phyloP scores from a whole-genome alignment of 805 yeast genomes.

The Wickerhamiella kazuoi region DNA sequence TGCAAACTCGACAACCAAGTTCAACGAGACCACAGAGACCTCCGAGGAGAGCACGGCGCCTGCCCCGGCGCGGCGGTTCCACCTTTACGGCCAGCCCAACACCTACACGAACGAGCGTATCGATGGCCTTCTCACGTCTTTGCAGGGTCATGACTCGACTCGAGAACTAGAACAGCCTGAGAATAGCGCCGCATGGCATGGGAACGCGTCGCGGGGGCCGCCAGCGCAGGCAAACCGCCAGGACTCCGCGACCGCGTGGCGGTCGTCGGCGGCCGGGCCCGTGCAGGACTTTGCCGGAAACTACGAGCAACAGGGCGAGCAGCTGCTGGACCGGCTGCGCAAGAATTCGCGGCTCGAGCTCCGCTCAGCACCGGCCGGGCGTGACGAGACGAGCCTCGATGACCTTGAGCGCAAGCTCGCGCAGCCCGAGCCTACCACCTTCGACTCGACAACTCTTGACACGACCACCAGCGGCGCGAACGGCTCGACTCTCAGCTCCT shows the following conservation, averaged over 20 bases:
- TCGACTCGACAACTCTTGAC: slow-evolving; percentile 2
- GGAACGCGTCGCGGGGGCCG: no score
- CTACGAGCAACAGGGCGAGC: slow-evolving; percentile 4
- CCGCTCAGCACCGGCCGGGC: not conserved
- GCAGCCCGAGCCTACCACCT: not conserved
- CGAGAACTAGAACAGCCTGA: no score
- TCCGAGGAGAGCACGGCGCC: not conserved
- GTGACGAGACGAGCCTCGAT: slow-evolving; percentile 5
- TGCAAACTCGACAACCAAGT: not conserved
- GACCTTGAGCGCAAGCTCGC: slow-evolving; percentile 6
- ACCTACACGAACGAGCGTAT: slow-evolving; percentile 15
- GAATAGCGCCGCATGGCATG: no score
- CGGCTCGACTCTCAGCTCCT: slow-evolving; percentile 7
- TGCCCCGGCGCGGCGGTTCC: slow-evolving; percentile 7
- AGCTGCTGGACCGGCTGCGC: slow-evolving; percentile 5
- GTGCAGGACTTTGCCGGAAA: slow-evolving; percentile 2
- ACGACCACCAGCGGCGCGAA: slow-evolving; percentile 3
- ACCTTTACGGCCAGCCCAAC: slow-evolving; percentile 13
- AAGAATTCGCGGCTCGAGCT: slow-evolving; percentile 4
- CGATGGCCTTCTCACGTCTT: slow-evolving; percentile 11
- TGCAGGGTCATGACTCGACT: slow-evolving; percentile 4
- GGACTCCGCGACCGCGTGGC: not conserved
- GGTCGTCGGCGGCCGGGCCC: not conserved
- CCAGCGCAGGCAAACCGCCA: not conserved
- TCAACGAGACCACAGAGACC: not conserved